Evolutionary conservation across 176 grass and related monocot species (phyloP).

Genomic region (Raddia guianensis): DNA sequence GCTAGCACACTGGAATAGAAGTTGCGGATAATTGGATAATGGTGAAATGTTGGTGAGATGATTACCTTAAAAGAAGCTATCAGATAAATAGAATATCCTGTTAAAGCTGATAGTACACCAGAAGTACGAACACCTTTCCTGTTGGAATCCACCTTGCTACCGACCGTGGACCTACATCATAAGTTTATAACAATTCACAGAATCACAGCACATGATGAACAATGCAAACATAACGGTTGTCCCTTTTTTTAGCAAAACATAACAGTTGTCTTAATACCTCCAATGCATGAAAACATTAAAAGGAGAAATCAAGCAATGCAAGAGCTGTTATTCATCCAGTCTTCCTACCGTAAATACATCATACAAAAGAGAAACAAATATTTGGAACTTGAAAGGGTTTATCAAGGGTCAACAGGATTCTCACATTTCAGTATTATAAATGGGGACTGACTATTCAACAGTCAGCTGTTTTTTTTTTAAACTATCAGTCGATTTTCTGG

Average conservation of each 20-base stretch:
- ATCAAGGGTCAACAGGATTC: neutral
- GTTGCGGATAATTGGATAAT: neutral
- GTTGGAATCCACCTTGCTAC: neutral
- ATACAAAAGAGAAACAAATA: neutral
- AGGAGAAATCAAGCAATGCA: neutral
- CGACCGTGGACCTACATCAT: neutral
- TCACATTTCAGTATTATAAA: neutral
- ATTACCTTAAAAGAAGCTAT: neutral
- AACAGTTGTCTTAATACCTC: neutral
- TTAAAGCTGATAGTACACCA: conserved; percentile 6
- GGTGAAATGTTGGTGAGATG: neutral
- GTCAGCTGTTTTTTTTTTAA: too few relatives aligned
- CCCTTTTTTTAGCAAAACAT: too few relatives aligned
- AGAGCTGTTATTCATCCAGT: neutral
- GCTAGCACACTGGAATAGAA: neutral
- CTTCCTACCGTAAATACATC: neutral
- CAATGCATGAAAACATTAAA: too few relatives aligned
- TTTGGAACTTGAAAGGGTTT: neutral
- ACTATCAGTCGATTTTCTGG: too few relatives aligned
- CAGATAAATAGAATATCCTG: neutral
- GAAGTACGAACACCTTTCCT: neutral
- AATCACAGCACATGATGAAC: neutral
- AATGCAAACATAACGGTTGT: neutral
- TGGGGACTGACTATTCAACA: too few relatives aligned
- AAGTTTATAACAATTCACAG: neutral